Percentiles rank a stretch among this genome's conserved stretches.
Evolutionary conservation across 2,329 filamentous ascomycete species (phyloP).

Genomic region (Chrysoporthe puriensis): DNA sequence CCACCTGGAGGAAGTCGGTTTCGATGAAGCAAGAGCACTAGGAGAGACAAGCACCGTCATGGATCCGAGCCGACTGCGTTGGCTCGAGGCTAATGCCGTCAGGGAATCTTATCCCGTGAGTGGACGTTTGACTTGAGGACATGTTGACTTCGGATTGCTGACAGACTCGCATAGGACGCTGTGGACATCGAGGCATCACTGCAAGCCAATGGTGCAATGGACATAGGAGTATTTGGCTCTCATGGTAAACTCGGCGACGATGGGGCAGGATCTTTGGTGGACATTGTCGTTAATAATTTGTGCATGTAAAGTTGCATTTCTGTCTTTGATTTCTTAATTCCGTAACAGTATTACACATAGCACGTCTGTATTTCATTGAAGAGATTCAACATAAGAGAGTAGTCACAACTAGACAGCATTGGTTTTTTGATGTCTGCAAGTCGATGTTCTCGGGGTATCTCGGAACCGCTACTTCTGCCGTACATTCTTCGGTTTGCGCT

Average conservation of each 20-base stretch:
- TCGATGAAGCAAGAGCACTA: slow-evolving; percentile 13
- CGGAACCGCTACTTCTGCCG: slow-evolving; percentile 55
- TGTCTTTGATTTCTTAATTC: background rate
- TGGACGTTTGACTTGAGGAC: background rate
- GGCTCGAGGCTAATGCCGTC: slow-evolving; percentile 35
- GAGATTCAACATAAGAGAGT: background rate
- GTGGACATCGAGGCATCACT: slow-evolving; percentile 47
- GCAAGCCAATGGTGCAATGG: slow-evolving; percentile 34
- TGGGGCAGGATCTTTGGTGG: slow-evolving; percentile 16
- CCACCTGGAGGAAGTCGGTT: slow-evolving; percentile 8
- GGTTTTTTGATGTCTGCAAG: background rate
- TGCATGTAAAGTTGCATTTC: background rate
- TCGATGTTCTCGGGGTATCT: background rate
- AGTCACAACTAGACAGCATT: background rate
- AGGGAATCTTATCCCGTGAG: slow-evolving; percentile 40
- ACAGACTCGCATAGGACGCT: slow-evolving; percentile 37
- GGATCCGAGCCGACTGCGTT: slow-evolving; percentile 21
- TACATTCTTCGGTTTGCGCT: slow-evolving; percentile 71
- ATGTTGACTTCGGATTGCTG: background rate
- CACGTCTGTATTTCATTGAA: background rate
- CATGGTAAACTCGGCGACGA: slow-evolving; percentile 19
- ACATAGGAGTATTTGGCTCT: slow-evolving; percentile 47
- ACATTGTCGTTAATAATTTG: slow-evolving; percentile 17
- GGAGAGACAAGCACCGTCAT: background rate
- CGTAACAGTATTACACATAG: too few relatives aligned